Base-by-base conservation (phyloP, 2,329 filamentous ascomycete genomes). In the Samsoniella hepiali region DNA sequence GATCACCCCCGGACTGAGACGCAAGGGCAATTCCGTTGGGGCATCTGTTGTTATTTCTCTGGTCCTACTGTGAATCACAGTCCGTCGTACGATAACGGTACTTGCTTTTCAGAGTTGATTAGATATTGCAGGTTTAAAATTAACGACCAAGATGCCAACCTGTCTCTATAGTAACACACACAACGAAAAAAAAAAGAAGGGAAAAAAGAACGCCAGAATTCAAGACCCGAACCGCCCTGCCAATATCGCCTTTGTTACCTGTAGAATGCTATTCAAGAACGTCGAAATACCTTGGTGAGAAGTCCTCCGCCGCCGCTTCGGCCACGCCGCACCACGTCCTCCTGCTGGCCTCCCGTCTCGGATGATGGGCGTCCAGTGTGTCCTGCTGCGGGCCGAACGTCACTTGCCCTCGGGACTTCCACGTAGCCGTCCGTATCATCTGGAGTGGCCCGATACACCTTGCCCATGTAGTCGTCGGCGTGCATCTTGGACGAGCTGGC, bases 261-360 rank as follows among this genome's bases (percentile, higher is more conserved):
- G 11, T 47, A 45, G 5, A 36, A 45, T 29, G 40, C 9, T 13
- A 6, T 29, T 60, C 50, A 64, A 34, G 17, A 42, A 61, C 73
- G 70, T 58, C 74, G 69, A 51, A 77, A 75, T 66, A 77, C 73
- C 69, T 76, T 77, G 47, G 71, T 74, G 27, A 77, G 68, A 57
- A 77, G 64, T 29, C 71, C 70, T n/a, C 50, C 38, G 17, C 71
- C 71, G 17, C 71, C 70, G 17, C 75, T 71, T 68, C 61, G 67
- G 67, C 47, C 70, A 67, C 27, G 68, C 65, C 63, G 68, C 64
- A 29, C 38, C 31, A 29, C 9, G 27, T 36, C 51, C 61, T 55
- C 54, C 51, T 69, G 69, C 36, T 32, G 57, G 64, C 67, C 42
- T 68, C 50, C 70, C 1, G 64, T 66, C 36, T 65, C 57, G 22